Base-by-base conservation (phyloP, 352 stramenopile genomes). In the Phytophthora citrophthora region DNA sequence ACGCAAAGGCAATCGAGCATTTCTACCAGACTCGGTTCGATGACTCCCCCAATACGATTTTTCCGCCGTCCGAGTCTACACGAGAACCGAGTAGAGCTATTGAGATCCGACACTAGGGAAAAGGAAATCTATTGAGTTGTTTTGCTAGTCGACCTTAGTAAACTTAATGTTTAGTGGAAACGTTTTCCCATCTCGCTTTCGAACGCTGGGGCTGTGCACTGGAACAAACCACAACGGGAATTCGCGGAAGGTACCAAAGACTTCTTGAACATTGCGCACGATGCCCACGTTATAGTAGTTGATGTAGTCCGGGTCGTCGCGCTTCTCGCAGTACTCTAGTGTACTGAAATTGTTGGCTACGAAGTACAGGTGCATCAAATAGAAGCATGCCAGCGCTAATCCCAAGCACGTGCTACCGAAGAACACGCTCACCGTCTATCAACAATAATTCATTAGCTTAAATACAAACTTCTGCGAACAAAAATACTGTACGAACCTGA, bases 241-340 rank as follows among this genome's bases (percentile, higher is more conserved):
- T 56, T 91, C 81, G 3, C 50, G 51, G 29, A 77, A 83, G 12
- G 81, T 81, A 7, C 88, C 88, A 23, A 95, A 87, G 9, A 95
- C 81, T 68, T 92, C 79, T 58, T 90, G 76, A 27, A 94, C 61
- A 67, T 96, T 96, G 52, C 66, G 65, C 18, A 87, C n/a, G 3
- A 93, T 53, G 31, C 88, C 86, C 31, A 94, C 41, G 56, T 93
- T 78, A 56, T 83, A 96, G 68, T 85, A 91, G 48, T 96, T 93
- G 56, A 93, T 66, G 62, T 86, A 94, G 29, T 83, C 77, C n/a
- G 78, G 76, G 26, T 93, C 72, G 13, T 84, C 74, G 23, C 86
- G 84, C 63, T 96, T 96, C 63, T 96, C 88, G 54, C 81, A 94
- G 60, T 91, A 94, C 74, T 96, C 88, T 41, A 96, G 70, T n/a